phyloP scores from a whole-genome alignment of 177 flowering plant genomes.

The Vitis hybrid region DNA sequence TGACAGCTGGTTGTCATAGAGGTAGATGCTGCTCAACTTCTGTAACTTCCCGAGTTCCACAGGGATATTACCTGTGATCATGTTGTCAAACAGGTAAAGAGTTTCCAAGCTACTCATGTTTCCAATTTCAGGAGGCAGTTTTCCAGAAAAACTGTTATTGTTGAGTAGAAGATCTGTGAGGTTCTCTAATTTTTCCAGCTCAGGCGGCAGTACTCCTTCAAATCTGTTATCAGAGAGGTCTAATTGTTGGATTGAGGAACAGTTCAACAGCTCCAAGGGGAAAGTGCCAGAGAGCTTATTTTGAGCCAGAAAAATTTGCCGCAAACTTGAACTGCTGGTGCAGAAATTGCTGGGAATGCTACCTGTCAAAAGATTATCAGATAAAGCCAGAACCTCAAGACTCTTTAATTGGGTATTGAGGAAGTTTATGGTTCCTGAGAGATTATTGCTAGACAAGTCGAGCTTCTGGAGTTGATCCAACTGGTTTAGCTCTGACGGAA shows the following conservation, averaged over 20 bases:
- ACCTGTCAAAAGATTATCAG: constrained; percentile 55
- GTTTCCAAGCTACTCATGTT: constrained; percentile 60
- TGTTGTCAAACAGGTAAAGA: constrained; percentile 62
- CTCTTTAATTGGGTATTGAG: constrained; percentile 33
- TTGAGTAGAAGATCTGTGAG: constrained; percentile 74
- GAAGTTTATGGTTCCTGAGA: constrained; percentile 56
- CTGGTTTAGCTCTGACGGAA: constrained; percentile 58
- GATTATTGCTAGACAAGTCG: constrained; percentile 69
- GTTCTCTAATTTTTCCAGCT: constrained; percentile 39
- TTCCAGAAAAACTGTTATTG: constrained; percentile 81
- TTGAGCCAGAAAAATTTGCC: constrained; percentile 45
- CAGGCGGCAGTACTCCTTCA: constrained; percentile 54
- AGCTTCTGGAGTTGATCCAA: constrained; percentile 52
- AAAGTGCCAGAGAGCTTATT: constrained; percentile 66
- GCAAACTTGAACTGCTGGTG: constrained; percentile 39
- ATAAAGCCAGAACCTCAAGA: constrained; percentile 55
- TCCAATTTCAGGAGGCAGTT: constrained; percentile 66
- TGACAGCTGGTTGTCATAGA: constrained; percentile 82
- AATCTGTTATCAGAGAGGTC: constrained; percentile 75
- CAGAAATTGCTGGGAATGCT: constrained; percentile 55
- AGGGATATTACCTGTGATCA: constrained; percentile 66
- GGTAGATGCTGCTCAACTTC: constrained; percentile 50
- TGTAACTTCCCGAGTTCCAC: constrained; percentile 68
- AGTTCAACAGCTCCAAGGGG: constrained; percentile 55
- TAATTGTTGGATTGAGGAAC: constrained; percentile 59